Evolutionary conservation across 2,329 filamentous ascomycete genomes (phyloP).

Genomic region (Arthrinium phaeospermum): DNA sequence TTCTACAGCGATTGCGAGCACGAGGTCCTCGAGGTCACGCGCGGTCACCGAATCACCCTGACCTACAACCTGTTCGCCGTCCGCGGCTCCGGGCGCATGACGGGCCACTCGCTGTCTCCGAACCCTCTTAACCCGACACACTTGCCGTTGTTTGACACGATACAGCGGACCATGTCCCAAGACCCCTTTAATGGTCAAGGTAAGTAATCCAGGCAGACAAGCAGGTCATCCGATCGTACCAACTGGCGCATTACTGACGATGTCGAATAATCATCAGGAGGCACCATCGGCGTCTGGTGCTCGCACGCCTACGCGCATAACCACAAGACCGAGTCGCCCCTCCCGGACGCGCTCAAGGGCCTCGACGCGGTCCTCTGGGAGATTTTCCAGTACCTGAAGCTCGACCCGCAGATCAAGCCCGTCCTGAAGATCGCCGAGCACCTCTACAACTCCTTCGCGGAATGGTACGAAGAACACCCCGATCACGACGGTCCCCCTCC

Average conservation of each 20-base stretch:
- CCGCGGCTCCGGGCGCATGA: constrained; percentile 30
- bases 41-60: constrained; percentile 60
- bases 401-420: neutral
- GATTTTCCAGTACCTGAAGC: constrained; percentile 11
- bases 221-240: neutral
- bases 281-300: neutral
- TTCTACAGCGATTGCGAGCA: constrained; percentile 61
- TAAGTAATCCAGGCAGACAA: neutral
- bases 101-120: neutral
- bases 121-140: constrained; percentile 3
- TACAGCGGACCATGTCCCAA: constrained; percentile 2
- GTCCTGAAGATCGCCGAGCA: neutral
- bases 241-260: neutral
- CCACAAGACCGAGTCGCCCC: constrained; percentile 1
- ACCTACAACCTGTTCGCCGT: constrained; percentile 63
- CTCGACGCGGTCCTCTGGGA: constrained; percentile 24
- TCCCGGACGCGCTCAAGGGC: constrained; percentile 21
- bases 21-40: constrained; percentile 54
- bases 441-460: neutral
- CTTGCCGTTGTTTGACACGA: constrained; percentile 20
- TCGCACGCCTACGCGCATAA: constrained; percentile 14
- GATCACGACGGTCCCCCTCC: neutral
- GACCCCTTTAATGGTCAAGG: neutral
- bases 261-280: neutral
- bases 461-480: neutral